Evolutionary conservation across 179 eudicot species (phyloP).

Genomic region (Spergularia azorica): DNA sequence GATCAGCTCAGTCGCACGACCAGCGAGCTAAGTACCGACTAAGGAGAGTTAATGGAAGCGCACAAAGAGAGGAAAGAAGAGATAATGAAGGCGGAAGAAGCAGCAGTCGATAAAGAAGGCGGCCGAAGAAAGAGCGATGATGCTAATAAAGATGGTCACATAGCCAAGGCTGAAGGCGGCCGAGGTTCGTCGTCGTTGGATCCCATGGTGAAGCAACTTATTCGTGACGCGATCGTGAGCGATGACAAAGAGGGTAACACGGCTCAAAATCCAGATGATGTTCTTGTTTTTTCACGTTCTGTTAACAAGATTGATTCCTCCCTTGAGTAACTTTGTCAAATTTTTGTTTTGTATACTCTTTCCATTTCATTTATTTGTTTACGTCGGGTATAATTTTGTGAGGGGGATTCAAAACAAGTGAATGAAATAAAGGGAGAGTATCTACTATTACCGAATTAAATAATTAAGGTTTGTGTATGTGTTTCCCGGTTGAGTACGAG

Average conservation of each 20-base stretch:
- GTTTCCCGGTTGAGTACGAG: no score
- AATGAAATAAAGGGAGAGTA: no score
- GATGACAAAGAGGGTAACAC: neutral
- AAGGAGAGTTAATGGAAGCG: neutral
- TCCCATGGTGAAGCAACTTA: slow-evolving; percentile 9
- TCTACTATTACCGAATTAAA: no score
- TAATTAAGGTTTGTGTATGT: no score
- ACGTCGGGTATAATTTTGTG: no score
- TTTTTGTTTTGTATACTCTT: neutral
- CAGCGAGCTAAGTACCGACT: no score
- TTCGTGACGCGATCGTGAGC: slow-evolving; percentile 15
- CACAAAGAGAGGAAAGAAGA: neutral
- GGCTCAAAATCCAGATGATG: slow-evolving; percentile 5
- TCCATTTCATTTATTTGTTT: no score
- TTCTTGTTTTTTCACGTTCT: slow-evolving; percentile 29
- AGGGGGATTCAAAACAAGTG: no score
- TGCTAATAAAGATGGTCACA: neutral
- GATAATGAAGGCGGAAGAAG: neutral
- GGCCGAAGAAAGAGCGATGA: no score
- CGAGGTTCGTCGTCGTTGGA: neutral
- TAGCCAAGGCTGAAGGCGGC: neutral
- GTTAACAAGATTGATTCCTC: slow-evolving; percentile 25
- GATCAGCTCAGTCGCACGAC: no score
- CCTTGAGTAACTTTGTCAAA: neutral
- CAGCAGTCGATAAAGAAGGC: no score